These are phyloP conservation scores for Candida sithepensis DNA, from an alignment of 805 yeast genomes.

Conservation along the genomic window DNA sequence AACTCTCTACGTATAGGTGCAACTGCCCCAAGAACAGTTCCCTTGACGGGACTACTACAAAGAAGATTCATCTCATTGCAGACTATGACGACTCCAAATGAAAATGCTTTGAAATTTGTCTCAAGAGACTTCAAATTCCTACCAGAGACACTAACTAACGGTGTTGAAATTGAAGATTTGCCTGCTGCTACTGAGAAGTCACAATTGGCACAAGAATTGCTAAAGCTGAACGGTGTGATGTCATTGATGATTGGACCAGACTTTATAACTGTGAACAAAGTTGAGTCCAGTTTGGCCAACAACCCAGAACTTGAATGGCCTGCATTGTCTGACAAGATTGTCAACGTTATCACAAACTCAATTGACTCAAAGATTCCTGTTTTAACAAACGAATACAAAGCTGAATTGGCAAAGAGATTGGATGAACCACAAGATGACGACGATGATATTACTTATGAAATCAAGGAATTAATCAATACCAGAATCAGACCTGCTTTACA, in stretches of 20 bases:
- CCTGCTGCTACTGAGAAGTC: constrained; percentile 56
- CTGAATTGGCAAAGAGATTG: constrained; percentile 18
- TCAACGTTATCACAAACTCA: constrained; percentile 21
- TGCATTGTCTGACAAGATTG: constrained; percentile 24
- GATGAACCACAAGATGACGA: constrained; percentile 50
- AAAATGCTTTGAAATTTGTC: constrained; percentile 68
- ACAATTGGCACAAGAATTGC: constrained; percentile 59
- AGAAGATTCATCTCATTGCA: constrained; percentile 26
- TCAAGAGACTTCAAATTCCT: constrained; percentile 43
- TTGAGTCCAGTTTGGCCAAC: constrained; percentile 29
- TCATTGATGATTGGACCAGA: constrained; percentile 73
- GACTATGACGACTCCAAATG: constrained; percentile 67
- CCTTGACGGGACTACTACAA: not conserved
- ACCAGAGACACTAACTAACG: constrained; percentile 39
- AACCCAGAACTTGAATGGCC: constrained; percentile 33
- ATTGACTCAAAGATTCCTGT: constrained; percentile 28
- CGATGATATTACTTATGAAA: constrained; percentile 63
- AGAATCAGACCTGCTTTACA: constrained; percentile 71
- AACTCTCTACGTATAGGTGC: not conserved
- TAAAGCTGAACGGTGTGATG: constrained; percentile 60
- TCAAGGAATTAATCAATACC: constrained; percentile 65
- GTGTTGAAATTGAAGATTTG: constrained; percentile 50
- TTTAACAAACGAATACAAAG: constrained; percentile 18
- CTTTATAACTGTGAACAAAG: constrained; percentile 68
- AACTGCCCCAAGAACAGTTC: not conserved